Evolutionary conservation across 2,329 filamentous ascomycete species (phyloP).

Genomic region (Diaporthe velutina): DNA sequence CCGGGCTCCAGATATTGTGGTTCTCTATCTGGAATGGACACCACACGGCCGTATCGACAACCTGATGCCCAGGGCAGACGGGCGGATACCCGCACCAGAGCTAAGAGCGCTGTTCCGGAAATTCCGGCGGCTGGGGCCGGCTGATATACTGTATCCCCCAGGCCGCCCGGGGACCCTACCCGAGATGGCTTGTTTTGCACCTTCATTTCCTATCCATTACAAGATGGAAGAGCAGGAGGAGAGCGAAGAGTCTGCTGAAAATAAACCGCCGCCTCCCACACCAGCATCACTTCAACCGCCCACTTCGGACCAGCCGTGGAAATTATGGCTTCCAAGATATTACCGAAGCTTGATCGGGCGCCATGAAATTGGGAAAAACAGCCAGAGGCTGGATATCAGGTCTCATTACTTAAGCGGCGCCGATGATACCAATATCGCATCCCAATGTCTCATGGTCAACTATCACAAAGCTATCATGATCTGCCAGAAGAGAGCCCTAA

Average conservation of each 20-base stretch:
- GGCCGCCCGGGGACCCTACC: slow-evolving; percentile 37
- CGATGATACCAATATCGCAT: neutral
- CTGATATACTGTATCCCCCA: slow-evolving; percentile 38
- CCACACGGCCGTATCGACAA: slow-evolving; percentile 41
- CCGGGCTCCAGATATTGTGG: slow-evolving; percentile 18
- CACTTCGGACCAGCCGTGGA: neutral
- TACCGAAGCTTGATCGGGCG: neutral
- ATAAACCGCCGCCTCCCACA: neutral
- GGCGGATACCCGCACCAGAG: slow-evolving; percentile 39
- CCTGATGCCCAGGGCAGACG: slow-evolving; percentile 38
- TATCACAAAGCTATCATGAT: slow-evolving; percentile 39
- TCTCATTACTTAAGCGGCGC: slow-evolving; percentile 21
- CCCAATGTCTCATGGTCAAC: slow-evolving; percentile 37
- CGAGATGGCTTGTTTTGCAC: slow-evolving; percentile 42
- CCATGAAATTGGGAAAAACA: neutral
- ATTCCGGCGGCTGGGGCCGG: slow-evolving; percentile 40
- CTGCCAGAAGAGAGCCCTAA: slow-evolving; percentile 35
- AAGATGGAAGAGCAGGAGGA: slow-evolving; percentile 31
- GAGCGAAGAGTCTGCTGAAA: neutral
- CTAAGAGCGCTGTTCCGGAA: slow-evolving; percentile 41
- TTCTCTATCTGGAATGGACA: slow-evolving; percentile 41
- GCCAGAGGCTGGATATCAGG: slow-evolving; percentile 21
- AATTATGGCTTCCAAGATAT: neutral
- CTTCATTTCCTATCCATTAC: slow-evolving; percentile 39
- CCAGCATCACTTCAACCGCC: neutral